These are phyloP conservation scores for Begonia fuchsioides DNA, from an alignment of 306 rosid genomes.

Conservation along the genomic window DNA sequence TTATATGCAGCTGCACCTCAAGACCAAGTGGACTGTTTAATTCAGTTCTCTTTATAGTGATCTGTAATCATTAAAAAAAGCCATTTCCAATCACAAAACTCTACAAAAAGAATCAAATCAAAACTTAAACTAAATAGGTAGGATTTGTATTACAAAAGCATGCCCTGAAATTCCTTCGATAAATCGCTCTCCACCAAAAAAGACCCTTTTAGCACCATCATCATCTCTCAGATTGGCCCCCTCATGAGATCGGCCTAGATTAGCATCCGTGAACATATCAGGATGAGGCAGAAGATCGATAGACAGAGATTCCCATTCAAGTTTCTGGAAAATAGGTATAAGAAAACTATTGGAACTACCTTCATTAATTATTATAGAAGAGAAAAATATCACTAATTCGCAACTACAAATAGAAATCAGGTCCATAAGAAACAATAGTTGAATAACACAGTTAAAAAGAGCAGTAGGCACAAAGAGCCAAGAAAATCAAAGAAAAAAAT, in stretches of 20 bases:
- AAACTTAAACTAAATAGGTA: slow-evolving; percentile 8
- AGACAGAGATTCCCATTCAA: slow-evolving; percentile 86
- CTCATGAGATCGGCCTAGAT: slow-evolving; percentile 40
- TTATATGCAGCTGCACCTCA: slow-evolving; percentile 77
- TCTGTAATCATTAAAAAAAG: slow-evolving; percentile 33
- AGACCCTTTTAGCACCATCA: slow-evolving; percentile 90
- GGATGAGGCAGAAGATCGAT: slow-evolving; percentile 96
- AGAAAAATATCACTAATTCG: no score
- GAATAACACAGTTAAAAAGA: no score
- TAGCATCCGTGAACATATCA: slow-evolving; percentile 78
- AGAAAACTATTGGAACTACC: no score
- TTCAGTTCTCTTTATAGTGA: slow-evolving; percentile 79
- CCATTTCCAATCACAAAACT: slow-evolving; percentile 10
- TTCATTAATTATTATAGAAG: no score
- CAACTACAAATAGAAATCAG: no score
- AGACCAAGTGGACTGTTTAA: slow-evolving; percentile 86
- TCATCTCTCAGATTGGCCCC: slow-evolving; percentile 61
- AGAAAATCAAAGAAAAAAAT: slow-evolving; percentile 6
- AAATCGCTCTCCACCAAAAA: slow-evolving; percentile 88
- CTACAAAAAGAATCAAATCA: slow-evolving; percentile 8
- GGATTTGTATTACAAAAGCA: slow-evolving; percentile 52
- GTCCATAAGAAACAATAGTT: no score
- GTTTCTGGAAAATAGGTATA: slow-evolving; percentile 34
- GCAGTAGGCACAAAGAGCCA: no score
- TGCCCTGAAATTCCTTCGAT: slow-evolving; percentile 88